Base-by-base conservation (phyloP, 495 filamentous ascomycete species). In the Paragyromitra xinjiangensis region DNA sequence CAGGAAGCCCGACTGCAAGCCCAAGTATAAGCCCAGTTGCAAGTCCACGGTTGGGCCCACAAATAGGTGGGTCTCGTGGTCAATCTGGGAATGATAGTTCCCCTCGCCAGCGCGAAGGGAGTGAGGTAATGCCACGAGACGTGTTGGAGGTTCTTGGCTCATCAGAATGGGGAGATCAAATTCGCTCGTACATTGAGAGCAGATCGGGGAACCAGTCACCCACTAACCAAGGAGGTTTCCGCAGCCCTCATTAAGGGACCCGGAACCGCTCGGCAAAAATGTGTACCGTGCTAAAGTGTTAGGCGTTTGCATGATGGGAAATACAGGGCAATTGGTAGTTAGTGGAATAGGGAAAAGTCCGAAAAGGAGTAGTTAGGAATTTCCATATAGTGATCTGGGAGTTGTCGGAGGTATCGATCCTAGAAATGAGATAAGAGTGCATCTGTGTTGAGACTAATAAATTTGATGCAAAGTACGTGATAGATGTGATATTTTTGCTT, bases 91-190 rank as follows among this genome's bases (percentile, higher is more conserved):
- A 61, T 48, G 64, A 51, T 37, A 61, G 34, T 19, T n/a, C 40
- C 39, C 70, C 50, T 37, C 59, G 51, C 16, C 44, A 42, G 26
- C 69, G 66, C 4, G 62, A 67, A 2, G 67, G 56, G 7, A 81
- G 74, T 61, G 71, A 80, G 22, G 71, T 80, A 11, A 53, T 82
- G n/a, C 61, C 78, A 16, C 75, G 64, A 50, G 68, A 79, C 16
- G 80, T 77, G 59, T 56, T 83, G 19, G 78, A 81, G 55, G 78
- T 77, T 50, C 65, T 81, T 14, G 70, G 65, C 4, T 69, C 69
- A 58, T 79, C 70, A 1, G 81, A 79, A 69, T 83, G 81, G 81
- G 73, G 71, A 11, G 78, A 80, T 12, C 78, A 79, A 61, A 82
- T 83, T 42, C 70, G 78, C 22, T 76, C 71, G 11, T 82, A 74